phyloP scores from a whole-genome alignment of 2,329 filamentous ascomycete species.

The Fusarium udum region DNA sequence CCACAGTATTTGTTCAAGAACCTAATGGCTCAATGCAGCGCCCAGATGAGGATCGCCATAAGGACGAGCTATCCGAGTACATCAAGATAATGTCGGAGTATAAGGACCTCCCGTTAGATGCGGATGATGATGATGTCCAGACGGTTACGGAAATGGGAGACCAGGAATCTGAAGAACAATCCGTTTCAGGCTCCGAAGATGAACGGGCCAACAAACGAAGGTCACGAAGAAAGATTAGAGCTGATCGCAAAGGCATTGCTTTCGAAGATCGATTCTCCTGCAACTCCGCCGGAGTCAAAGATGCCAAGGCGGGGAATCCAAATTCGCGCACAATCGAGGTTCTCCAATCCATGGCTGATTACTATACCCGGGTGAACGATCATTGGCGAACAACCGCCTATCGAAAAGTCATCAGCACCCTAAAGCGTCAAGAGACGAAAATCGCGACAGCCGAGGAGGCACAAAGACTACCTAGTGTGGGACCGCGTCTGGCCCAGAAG shows the following conservation, averaged over 20 bases:
- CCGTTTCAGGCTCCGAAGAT: conserved; percentile 37
- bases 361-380: conserved; percentile 80
- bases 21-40: not conserved
- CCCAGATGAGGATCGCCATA: not conserved
- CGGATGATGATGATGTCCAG: conserved; percentile 57
- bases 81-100: conserved; percentile 71
- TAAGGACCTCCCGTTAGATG: conserved; percentile 66
- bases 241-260: conserved; percentile 42
- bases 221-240: conserved; percentile 32
- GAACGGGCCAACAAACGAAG: conserved; percentile 29
- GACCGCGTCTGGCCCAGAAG: conserved; percentile 78
- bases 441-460: conserved; percentile 78
- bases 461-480: conserved; percentile 72
- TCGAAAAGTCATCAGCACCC: conserved; percentile 76
- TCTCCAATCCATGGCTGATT: conserved; percentile 79
- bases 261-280: conserved; percentile 65
- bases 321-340: conserved; percentile 81
- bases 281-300: conserved; percentile 60
- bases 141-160: conserved; percentile 25
- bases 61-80: conserved; percentile 69
- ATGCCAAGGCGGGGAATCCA: conserved; percentile 64
- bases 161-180: conserved; percentile 20
- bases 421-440: conserved; percentile 71
- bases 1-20: not conserved
- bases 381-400: conserved; percentile 81